These are phyloP conservation scores for Exsudoporus floridanus DNA, from an alignment of 1,284 basidiomycete genomes.

Conservation along the genomic window DNA sequence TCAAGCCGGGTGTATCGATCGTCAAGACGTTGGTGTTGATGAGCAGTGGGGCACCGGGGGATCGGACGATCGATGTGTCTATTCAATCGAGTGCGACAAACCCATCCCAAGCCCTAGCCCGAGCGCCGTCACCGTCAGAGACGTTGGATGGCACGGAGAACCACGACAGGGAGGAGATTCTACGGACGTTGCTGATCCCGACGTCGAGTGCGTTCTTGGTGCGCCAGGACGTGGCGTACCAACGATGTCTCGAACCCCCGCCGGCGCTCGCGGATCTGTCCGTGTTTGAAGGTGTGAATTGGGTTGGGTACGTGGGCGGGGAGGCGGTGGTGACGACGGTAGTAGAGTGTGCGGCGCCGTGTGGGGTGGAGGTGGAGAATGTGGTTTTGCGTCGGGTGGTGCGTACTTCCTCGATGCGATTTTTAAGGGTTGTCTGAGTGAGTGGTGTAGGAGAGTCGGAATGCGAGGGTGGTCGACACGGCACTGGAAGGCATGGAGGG, in stretches of 20 bases:
- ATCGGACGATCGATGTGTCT: constrained; percentile 72
- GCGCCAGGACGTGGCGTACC: constrained; percentile 51
- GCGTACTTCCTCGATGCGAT: constrained; percentile 11
- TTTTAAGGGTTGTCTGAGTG: neutral
- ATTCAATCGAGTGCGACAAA: constrained; percentile 53
- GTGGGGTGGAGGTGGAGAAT: constrained; percentile 51
- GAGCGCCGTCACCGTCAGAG: constrained; percentile 10
- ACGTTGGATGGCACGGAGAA: constrained; percentile 9
- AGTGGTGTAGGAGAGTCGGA: constrained; percentile 42
- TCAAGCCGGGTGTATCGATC: constrained; percentile 54
- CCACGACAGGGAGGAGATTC: constrained; percentile 48
- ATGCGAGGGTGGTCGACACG: constrained; percentile 47
- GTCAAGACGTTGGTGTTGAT: constrained; percentile 60
- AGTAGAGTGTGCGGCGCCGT: constrained; percentile 54
- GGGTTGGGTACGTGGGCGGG: constrained; percentile 52
- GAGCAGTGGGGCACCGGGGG: constrained; percentile 59
- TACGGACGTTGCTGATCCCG: constrained; percentile 62
- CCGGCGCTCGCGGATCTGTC: constrained; percentile 46
- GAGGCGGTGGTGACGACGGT: constrained; percentile 55
- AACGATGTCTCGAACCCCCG: constrained; percentile 34
- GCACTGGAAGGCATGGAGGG: constrained; percentile 41
- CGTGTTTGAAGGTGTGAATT: constrained; percentile 52
- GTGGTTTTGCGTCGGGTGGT: constrained; percentile 51
- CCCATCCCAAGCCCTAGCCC: neutral
- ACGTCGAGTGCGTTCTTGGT: constrained; percentile 55